A percentile compares a stretch with the other conserved stretches of the same genome.
These are phyloP conservation scores for Thermothelomyces thermophilus DNA, from an alignment of 2,329 filamentous ascomycete genomes.

Conservation along the genomic window DNA sequence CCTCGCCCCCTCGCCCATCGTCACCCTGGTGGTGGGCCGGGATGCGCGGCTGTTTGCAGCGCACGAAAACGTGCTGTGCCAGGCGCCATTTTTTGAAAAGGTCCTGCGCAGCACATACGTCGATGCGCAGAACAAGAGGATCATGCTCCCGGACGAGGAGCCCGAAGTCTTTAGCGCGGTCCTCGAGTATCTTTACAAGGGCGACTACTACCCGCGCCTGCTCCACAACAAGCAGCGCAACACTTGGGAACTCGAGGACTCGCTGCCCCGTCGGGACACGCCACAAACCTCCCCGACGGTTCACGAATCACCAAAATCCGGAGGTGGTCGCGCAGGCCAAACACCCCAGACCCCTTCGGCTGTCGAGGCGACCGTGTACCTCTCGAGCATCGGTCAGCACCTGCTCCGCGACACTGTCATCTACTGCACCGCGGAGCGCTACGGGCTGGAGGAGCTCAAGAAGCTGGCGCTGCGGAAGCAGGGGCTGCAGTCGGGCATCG, in stretches of 20 bases:
- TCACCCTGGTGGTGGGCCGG: constrained; percentile 76
- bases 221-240: constrained; percentile 78
- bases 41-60: constrained; percentile 90
- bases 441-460: constrained; percentile 89
- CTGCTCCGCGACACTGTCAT: constrained; percentile 88
- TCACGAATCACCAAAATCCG: constrained; percentile 32
- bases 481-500: constrained; percentile 85
- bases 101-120: constrained; percentile 66
- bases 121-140: constrained; percentile 70
- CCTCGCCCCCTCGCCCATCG: constrained; percentile 59
- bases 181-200: constrained; percentile 96
- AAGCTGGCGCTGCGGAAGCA: constrained; percentile 88
- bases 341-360: constrained; percentile 52
- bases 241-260: constrained; percentile 84
- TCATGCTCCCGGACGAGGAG: constrained; percentile 68
- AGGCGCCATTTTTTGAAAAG: constrained; percentile 76
- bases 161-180: constrained; percentile 89
- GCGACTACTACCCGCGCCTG: constrained; percentile 88
- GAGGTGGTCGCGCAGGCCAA: constrained; percentile 39
- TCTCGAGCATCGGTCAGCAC: constrained; percentile 65
- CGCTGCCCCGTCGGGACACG: constrained; percentile 37
- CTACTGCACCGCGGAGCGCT: constrained; percentile 88
- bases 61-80: constrained; percentile 83
- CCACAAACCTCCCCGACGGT: constrained; percentile 48
- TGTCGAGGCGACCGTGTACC: constrained; percentile 71